Evolutionary conservation across 768 basidiomycete genomes (phyloP).

Genomic region (Phanerochaete carnosa): DNA sequence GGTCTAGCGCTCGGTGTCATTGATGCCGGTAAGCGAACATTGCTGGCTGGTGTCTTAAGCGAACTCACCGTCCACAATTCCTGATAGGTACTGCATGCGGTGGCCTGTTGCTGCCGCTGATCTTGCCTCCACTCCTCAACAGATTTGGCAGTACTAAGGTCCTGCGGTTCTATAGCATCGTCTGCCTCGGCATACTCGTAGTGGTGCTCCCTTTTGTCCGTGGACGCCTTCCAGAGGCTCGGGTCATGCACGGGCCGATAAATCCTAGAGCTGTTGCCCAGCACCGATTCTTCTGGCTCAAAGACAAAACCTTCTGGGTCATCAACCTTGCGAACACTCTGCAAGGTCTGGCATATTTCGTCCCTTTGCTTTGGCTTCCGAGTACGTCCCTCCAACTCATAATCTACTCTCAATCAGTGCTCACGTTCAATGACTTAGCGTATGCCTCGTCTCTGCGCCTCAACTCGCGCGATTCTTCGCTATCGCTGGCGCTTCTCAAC

Average conservation of each 20-base stretch:
- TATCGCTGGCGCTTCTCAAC: slow-evolving; percentile 21
- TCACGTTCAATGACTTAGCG: slow-evolving; percentile 9
- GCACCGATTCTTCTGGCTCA: slow-evolving; percentile 15
- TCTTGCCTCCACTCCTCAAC: slow-evolving; percentile 22
- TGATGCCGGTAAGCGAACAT: slow-evolving; percentile 21
- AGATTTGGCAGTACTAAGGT: slow-evolving; percentile 20
- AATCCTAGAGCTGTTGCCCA: not conserved
- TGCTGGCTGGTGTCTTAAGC: too few species aligned
- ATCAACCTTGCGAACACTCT: slow-evolving; percentile 21
- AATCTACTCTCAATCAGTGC: not conserved
- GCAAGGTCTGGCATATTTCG: slow-evolving; percentile 24
- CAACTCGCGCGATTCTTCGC: slow-evolving; percentile 11
- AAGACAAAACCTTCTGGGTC: slow-evolving; percentile 21
- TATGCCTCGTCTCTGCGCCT: slow-evolving; percentile 18
- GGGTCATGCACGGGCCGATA: slow-evolving; percentile 16
- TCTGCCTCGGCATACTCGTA: slow-evolving; percentile 17
- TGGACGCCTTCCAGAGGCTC: slow-evolving; percentile 23
- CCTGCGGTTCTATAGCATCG: slow-evolving; percentile 15
- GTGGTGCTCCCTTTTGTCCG: slow-evolving; percentile 20
- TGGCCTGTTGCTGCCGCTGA: slow-evolving; percentile 26
- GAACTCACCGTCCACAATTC: not conserved
- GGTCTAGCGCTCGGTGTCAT: slow-evolving; percentile 31
- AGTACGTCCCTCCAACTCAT: slow-evolving; percentile 11
- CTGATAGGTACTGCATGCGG: slow-evolving; percentile 24
- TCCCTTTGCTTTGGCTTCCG: slow-evolving; percentile 25